A percentile compares a stretch with the other conserved stretches of the same genome.
These are phyloP conservation scores for Aureobasidium sp. DNA, from an alignment of 2,329 filamentous ascomycete genomes.

Conservation along the genomic window DNA sequence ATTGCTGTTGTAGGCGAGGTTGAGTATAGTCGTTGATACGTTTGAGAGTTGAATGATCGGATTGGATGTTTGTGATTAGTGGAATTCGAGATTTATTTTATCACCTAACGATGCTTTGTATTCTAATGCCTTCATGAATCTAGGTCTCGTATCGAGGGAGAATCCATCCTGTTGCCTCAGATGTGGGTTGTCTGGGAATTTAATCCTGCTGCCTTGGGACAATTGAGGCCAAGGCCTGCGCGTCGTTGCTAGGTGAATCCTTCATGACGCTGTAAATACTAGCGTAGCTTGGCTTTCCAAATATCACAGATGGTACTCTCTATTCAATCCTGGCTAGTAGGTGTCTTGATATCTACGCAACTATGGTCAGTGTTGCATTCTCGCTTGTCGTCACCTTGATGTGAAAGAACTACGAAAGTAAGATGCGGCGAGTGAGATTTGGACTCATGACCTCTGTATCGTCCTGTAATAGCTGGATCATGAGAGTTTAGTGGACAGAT, in stretches of 20 bases:
- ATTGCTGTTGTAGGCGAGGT: neutral
- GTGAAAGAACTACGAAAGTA: no score
- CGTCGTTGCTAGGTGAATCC: neutral
- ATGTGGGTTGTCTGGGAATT: neutral
- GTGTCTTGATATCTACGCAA: no score
- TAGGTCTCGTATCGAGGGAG: neutral
- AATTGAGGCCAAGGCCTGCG: neutral
- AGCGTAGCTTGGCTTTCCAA: no score
- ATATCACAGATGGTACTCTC: no score
- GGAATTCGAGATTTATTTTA: neutral
- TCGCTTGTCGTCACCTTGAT: no score
- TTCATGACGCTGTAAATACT: neutral
- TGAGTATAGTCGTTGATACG: no score
- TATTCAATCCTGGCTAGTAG: no score
- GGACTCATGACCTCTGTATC: no score
- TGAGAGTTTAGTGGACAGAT: no score
- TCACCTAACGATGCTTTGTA: neutral
- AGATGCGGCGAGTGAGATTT: no score
- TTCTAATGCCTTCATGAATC: neutral
- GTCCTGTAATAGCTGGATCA: no score
- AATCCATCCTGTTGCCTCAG: neutral
- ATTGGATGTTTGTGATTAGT: neutral
- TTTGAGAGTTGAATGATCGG: neutral
- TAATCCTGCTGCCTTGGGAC: neutral
- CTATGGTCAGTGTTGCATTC: no score